These are phyloP conservation scores for Phaeosphaeria sp. DNA, from an alignment of 2,329 filamentous ascomycete genomes.

Conservation along the genomic window DNA sequence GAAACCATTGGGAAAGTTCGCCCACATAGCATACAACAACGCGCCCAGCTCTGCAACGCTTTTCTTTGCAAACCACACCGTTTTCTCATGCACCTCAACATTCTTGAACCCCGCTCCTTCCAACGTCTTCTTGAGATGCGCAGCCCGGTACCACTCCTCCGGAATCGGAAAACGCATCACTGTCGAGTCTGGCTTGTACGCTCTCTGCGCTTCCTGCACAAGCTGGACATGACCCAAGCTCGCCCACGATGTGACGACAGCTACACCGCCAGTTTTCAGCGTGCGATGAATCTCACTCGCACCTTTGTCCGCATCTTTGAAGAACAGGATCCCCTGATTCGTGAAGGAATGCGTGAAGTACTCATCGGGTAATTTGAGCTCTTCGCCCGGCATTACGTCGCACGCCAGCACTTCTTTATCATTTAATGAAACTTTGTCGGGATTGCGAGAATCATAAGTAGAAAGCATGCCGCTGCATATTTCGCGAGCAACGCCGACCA, in stretches of 20 bases:
- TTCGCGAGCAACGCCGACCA: constrained; percentile 14
- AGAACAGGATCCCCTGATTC: constrained; percentile 49
- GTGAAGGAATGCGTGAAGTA: constrained; percentile 48
- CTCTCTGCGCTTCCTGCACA: constrained; percentile 11
- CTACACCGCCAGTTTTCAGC: constrained; percentile 43
- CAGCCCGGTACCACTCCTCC: constrained; percentile 15
- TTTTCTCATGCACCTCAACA: constrained; percentile 8
- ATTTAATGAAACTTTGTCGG: background rate
- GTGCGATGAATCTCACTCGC: constrained; percentile 45
- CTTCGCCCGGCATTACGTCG: constrained; percentile 10
- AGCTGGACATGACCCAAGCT: constrained; percentile 4
- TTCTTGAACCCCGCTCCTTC: constrained; percentile 10
- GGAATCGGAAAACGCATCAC: constrained; percentile 17
- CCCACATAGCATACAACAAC: background rate
- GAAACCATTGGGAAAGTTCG: background rate
- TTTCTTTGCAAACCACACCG: constrained; percentile 12
- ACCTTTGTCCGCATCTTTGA: constrained; percentile 29
- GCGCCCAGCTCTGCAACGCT: background rate
- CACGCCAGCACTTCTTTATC: background rate
- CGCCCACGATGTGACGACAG: constrained; percentile 37
- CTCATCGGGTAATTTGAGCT: constrained; percentile 27
- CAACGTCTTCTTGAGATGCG: constrained; percentile 9
- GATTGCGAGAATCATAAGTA: too few species aligned
- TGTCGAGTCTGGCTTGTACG: constrained; percentile 5
- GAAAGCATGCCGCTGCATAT: background rate